These are phyloP conservation scores for Xylariomycetidae sp. DNA, from an alignment of 2,329 filamentous ascomycete genomes.

Conservation along the genomic window DNA sequence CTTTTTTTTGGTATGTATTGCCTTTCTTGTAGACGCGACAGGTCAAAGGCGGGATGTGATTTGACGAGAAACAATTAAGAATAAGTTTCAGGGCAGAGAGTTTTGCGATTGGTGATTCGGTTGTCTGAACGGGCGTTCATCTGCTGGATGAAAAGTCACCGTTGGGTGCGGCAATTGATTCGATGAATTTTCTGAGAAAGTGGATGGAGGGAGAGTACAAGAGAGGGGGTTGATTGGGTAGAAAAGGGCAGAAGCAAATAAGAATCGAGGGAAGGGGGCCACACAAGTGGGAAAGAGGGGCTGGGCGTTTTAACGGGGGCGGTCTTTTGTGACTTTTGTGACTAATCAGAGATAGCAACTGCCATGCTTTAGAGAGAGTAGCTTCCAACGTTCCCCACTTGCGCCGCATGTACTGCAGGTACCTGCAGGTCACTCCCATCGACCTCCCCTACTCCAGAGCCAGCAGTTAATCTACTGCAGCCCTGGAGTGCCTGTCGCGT, in stretches of 20 bases:
- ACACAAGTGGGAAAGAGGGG: slow-evolving; percentile 16
- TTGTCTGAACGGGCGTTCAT: no score
- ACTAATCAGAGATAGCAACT: no score
- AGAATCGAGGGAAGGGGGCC: slow-evolving; percentile 25
- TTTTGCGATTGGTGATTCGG: slow-evolving; percentile 18
- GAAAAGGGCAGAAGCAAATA: slow-evolving; percentile 29
- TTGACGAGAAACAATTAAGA: neutral
- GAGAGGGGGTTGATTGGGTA: slow-evolving; percentile 30
- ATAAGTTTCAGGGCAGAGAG: slow-evolving; percentile 19
- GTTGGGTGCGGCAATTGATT: slow-evolving; percentile 27
- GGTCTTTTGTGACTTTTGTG: slow-evolving; percentile 19
- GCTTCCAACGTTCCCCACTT: no score
- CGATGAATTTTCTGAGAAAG: slow-evolving; percentile 28
- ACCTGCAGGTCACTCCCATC: no score
- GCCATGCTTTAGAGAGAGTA: no score
- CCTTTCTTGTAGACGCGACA: neutral
- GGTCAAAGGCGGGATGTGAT: neutral
- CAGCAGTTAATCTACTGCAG: no score
- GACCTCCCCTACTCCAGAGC: no score
- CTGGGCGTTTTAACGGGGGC: slow-evolving; percentile 30
- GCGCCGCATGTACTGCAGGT: no score
- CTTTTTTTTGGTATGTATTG: neutral
- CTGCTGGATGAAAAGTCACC: slow-evolving; percentile 24
- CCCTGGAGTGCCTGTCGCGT: no score
- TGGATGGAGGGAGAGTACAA: slow-evolving; percentile 22